A percentile compares a stretch with the other conserved stretches of the same genome.
phyloP scores from a whole-genome alignment of 2,329 filamentous ascomycete genomes.

The Xylariaceae sp. region DNA sequence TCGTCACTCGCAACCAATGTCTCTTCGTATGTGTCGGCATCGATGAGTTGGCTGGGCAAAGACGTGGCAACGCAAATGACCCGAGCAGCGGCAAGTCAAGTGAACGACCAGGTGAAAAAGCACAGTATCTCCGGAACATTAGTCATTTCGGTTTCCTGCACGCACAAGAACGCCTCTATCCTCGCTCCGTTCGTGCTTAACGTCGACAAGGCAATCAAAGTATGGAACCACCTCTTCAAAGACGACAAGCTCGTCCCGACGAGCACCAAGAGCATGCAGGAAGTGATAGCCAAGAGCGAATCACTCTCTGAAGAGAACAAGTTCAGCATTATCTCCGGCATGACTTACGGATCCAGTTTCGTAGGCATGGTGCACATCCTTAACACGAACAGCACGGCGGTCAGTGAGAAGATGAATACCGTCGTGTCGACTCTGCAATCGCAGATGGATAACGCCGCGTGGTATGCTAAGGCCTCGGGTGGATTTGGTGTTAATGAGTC shows the following conservation, averaged over 20 bases:
- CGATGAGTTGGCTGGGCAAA: slow-evolving; percentile 5
- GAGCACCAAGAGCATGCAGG: not conserved
- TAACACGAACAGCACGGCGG: slow-evolving; percentile 5
- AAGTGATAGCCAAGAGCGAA: not conserved
- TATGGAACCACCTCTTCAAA: slow-evolving; percentile 14
- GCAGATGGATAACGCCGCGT: slow-evolving; percentile 7
- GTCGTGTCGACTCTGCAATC: slow-evolving; percentile 8
- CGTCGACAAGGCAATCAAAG: slow-evolving; percentile 15
- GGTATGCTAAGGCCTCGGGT: not conserved
- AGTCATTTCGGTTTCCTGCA: slow-evolving; percentile 16
- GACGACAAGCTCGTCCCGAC: slow-evolving; percentile 7
- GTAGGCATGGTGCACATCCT: slow-evolving; percentile 18
- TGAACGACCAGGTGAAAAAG: slow-evolving; percentile 7
- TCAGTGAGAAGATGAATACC: slow-evolving; percentile 7
- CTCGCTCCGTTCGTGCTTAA: slow-evolving; percentile 14
- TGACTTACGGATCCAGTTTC: slow-evolving; percentile 19
- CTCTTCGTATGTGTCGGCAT: slow-evolving; percentile 3
- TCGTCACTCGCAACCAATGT: slow-evolving; percentile 2
- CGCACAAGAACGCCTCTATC: slow-evolving; percentile 17
- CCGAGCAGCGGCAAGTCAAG: slow-evolving; percentile 8
- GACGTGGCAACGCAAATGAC: slow-evolving; percentile 7
- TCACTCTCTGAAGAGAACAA: not conserved
- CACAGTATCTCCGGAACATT: slow-evolving; percentile 15
- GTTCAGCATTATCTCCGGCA: slow-evolving; percentile 17
- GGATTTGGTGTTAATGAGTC: slow-evolving; percentile 10